A percentile compares a stretch with the other conserved stretches of the same genome.
Evolutionary conservation across 371 early-diverging fungal species (phyloP).

Genomic region (Mucor plumbeus): DNA sequence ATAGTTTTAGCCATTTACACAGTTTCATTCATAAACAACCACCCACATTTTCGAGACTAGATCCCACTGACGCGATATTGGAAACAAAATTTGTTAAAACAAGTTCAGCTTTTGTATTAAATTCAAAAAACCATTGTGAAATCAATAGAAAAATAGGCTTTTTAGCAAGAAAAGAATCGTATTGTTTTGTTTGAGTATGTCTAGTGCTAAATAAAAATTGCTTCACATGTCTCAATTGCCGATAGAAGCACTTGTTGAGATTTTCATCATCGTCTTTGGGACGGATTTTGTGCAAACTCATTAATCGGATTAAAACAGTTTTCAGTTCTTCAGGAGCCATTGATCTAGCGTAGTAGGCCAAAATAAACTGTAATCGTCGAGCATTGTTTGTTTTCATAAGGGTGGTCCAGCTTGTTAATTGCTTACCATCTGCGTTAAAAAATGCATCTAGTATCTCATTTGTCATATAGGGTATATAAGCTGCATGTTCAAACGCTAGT

Average conservation of each 20-base stretch:
- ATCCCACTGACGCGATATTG: not conserved
- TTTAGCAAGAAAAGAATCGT: constrained; percentile 4
- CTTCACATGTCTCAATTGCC: constrained; percentile 8
- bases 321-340: constrained; percentile 1
- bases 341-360: not conserved
- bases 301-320: not conserved
- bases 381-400: not conserved
- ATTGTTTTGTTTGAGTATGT: constrained; percentile 6
- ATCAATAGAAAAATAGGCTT: constrained; percentile 6
- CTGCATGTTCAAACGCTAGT: not conserved
- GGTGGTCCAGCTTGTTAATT: constrained; percentile 7
- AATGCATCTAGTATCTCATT: not conserved
- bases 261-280: not conserved
- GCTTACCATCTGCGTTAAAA: constrained; percentile 8
- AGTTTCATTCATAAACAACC: not conserved
- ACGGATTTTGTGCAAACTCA: constrained; percentile 2
- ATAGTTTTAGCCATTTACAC: not conserved
- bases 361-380: constrained; percentile 1
- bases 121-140: constrained; percentile 22
- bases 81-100: not conserved
- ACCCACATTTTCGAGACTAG: not conserved
- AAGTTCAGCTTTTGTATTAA: not conserved
- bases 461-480: constrained; percentile 8
- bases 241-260: not conserved
- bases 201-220: not conserved